These are phyloP conservation scores for Posidonia australis DNA, from an alignment of 106 monocot species.

Conservation along the genomic window DNA sequence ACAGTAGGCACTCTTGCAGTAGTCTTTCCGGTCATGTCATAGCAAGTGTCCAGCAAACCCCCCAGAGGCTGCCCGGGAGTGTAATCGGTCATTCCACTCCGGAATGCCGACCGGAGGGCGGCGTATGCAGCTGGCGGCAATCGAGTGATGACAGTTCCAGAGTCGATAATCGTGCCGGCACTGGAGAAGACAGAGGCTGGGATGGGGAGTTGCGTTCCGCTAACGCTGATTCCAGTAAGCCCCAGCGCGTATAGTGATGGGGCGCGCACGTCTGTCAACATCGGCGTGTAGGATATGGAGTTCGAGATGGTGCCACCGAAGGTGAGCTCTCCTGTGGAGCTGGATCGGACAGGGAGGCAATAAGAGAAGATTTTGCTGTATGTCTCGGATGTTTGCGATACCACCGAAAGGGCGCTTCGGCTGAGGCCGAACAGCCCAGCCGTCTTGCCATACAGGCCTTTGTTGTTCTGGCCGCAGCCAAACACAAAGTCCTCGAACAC, in stretches of 20 bases:
- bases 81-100: slow-evolving; percentile 10
- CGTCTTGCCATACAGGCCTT: slow-evolving; percentile 7
- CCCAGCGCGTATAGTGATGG: slow-evolving; percentile 11
- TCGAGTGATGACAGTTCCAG: slow-evolving; percentile 19
- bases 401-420: slow-evolving; percentile 8
- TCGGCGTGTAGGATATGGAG: slow-evolving; percentile 8
- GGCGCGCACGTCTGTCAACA: background rate
- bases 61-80: background rate
- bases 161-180: slow-evolving; percentile 19
- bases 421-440: slow-evolving; percentile 15
- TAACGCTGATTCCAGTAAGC: slow-evolving; percentile 17
- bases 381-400: background rate
- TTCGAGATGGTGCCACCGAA: background rate
- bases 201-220: slow-evolving; percentile 3
- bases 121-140: slow-evolving; percentile 11
- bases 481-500: slow-evolving; percentile 4
- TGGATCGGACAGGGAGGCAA: slow-evolving; percentile 12
- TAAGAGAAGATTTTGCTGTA: slow-evolving; percentile 17
- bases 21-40: slow-evolving; percentile 1
- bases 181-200: slow-evolving; percentile 5
- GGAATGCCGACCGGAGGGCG: slow-evolving; percentile 14
- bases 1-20: slow-evolving; percentile 10
- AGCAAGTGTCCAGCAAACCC: slow-evolving; percentile 11
- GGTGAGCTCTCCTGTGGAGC: slow-evolving; percentile 11
- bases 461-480: slow-evolving; percentile 15